Percentiles rank a stretch among this genome's conserved stretches.
These are phyloP conservation scores for Rhizopus arrhizus DNA, from an alignment of 371 early-diverging fungal genomes.

Conservation along the genomic window DNA sequence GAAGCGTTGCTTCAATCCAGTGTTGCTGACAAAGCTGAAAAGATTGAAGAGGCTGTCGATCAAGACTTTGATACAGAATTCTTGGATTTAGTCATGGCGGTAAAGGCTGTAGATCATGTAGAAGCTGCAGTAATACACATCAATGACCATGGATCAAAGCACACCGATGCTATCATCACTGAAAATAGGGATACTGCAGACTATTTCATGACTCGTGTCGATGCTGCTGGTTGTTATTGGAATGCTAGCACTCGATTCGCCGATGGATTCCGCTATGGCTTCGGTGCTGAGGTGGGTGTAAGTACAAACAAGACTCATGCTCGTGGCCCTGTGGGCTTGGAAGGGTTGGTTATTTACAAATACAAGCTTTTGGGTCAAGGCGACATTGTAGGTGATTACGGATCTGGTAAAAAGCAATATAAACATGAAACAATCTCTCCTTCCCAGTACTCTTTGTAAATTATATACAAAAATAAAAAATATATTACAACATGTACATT, in stretches of 20 bases:
- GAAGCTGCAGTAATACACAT: conserved; percentile 88
- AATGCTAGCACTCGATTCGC: conserved; percentile 96
- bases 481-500: neutral
- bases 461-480: neutral
- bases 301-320: conserved; percentile 98
- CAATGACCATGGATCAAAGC: conserved; percentile 90
- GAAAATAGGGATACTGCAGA: conserved; percentile 74
- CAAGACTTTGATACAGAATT: conserved; percentile 90
- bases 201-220: conserved; percentile 86
- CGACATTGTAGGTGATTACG: conserved; percentile 80
- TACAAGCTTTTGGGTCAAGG: conserved; percentile 91
- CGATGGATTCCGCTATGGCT: conserved; percentile 97
- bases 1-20: conserved; percentile 24
- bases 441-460: conserved; percentile 26
- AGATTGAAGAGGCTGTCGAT: conserved; percentile 32
- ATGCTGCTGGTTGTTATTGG: conserved; percentile 97
- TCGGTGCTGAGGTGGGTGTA: conserved; percentile 96
- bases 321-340: conserved; percentile 95
- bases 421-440: conserved; percentile 63
- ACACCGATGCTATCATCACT: conserved; percentile 93
- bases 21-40: conserved; percentile 21
- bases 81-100: conserved; percentile 83
- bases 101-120: conserved; percentile 75
- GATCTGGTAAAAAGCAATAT: conserved; percentile 74
- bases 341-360: conserved; percentile 96